Percentiles rank a stretch among this genome's conserved stretches.
Conservation (phyloP, 129 eudicot species). For the Kitagawia praeruptora region DNA sequence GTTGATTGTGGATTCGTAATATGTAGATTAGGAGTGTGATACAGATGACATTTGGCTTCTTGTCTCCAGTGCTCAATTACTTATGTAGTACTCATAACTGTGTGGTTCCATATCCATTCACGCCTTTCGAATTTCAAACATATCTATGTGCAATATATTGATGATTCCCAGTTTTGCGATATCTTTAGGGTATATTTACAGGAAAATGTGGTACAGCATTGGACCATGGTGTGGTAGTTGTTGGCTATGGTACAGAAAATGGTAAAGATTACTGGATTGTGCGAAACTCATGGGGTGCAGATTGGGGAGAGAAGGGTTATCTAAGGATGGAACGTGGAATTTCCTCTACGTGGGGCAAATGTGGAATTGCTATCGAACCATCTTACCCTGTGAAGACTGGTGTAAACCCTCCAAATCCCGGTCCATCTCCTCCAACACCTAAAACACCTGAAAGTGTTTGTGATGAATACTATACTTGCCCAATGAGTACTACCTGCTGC, state of each 20-base stretch:
- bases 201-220: slow-evolving; percentile 31
- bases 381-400: slow-evolving; percentile 40
- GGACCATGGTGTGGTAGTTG: slow-evolving; percentile 37
- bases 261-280: slow-evolving; percentile 40
- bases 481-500: slow-evolving; percentile 62
- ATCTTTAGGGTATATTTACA: slow-evolving; percentile 31
- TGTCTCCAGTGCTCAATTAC: background rate
- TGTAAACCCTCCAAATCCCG: slow-evolving; percentile 27
- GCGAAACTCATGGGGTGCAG: slow-evolving; percentile 37
- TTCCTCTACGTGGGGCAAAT: slow-evolving; percentile 8
- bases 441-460: slow-evolving; percentile 36
- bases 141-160: background rate
- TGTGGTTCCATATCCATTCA: too few relatives aligned
- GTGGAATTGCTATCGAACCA: slow-evolving; percentile 33
- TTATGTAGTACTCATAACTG: background rate
- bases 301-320: slow-evolving; percentile 45
- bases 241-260: slow-evolving; percentile 36
- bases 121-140: too few relatives aligned
- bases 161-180: slow-evolving; percentile 1
- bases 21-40: background rate
- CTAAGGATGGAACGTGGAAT: slow-evolving; percentile 32
- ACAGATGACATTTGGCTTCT: background rate
- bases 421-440: slow-evolving; percentile 55
- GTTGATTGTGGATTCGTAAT: background rate
- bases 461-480: slow-evolving; percentile 44